Conservation (phyloP, 192 early-diverging fungal genomes). For the Linnemannia exigua region DNA sequence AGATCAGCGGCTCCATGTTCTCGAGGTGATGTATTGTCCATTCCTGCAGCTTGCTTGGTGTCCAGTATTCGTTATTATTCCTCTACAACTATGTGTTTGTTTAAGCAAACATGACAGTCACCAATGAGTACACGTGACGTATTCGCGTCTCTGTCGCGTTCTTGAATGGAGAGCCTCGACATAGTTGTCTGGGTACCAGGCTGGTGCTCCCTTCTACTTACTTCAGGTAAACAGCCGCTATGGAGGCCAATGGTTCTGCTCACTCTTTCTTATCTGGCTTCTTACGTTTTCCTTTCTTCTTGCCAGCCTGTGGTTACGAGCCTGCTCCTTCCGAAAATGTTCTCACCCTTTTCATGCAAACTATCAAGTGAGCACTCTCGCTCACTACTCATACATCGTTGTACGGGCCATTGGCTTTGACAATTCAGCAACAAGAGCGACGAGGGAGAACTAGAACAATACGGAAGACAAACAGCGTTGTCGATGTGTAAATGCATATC, state of each 20-base stretch:
- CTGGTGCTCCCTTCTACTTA: neutral
- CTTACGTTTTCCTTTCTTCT: no score
- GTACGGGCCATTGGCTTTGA: neutral
- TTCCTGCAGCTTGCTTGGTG: neutral
- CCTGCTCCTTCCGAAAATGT: neutral
- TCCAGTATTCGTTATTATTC: neutral
- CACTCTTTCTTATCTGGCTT: neutral
- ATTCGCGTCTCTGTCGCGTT: neutral
- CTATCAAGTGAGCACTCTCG: neutral
- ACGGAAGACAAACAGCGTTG: neutral
- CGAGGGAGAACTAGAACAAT: neutral
- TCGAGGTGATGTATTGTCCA: neutral
- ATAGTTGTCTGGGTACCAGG: neutral
- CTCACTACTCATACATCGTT: no score
- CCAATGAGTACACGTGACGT: neutral
- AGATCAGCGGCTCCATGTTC: neutral
- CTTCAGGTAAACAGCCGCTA: neutral
- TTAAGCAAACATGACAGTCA: neutral
- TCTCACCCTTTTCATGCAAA: neutral
- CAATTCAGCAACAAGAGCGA: neutral
- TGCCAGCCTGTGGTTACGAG: neutral
- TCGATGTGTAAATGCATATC: neutral
- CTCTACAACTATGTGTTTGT: neutral
- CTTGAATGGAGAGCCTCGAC: neutral
- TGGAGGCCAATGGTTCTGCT: neutral